These are phyloP conservation scores for Hyparrhenia diplandra DNA, from an alignment of 176 grass and related monocot genomes.

Conservation along the genomic window DNA sequence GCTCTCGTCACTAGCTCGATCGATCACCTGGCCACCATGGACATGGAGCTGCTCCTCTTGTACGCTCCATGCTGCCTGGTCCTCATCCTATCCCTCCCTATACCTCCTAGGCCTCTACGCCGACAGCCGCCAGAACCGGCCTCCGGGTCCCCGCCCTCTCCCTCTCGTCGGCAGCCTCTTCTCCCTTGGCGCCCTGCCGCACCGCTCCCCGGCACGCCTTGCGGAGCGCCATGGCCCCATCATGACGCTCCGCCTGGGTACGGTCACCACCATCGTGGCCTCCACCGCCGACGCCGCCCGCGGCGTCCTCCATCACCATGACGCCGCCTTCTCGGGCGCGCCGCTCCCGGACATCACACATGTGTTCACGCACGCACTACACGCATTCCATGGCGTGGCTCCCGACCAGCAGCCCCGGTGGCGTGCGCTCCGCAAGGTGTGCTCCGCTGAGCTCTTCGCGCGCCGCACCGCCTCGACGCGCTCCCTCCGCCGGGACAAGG, in stretches of 20 bases:
- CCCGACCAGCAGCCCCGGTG: neutral
- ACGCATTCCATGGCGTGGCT: neutral
- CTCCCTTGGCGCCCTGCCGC: too few relatives aligned
- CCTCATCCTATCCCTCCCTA: too few relatives aligned
- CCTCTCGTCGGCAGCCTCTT: too few relatives aligned
- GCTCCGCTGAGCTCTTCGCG: conserved; percentile 30
- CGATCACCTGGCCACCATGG: too few relatives aligned
- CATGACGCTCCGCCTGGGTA: neutral
- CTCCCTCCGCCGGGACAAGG: neutral
- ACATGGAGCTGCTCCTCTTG: too few relatives aligned
- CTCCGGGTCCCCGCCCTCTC: too few relatives aligned
- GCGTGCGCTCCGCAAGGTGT: conserved; percentile 31
- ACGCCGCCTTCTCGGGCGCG: neutral
- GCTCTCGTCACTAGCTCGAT: too few relatives aligned
- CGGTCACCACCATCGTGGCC: neutral
- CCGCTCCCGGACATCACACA: neutral
- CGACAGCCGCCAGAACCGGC: too few relatives aligned
- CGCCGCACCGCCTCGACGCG: neutral
- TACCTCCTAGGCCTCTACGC: too few relatives aligned
- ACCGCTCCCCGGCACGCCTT: neutral
- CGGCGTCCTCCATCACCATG: neutral
- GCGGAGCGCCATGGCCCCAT: neutral
- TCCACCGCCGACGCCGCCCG: neutral
- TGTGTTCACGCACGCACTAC: neutral
- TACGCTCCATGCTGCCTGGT: too few relatives aligned